Evolutionary conservation across 2,329 filamentous ascomycete species (phyloP), one percentile per base, ranked within the genome.

Genomic region (Diplodia mutila): DNA sequence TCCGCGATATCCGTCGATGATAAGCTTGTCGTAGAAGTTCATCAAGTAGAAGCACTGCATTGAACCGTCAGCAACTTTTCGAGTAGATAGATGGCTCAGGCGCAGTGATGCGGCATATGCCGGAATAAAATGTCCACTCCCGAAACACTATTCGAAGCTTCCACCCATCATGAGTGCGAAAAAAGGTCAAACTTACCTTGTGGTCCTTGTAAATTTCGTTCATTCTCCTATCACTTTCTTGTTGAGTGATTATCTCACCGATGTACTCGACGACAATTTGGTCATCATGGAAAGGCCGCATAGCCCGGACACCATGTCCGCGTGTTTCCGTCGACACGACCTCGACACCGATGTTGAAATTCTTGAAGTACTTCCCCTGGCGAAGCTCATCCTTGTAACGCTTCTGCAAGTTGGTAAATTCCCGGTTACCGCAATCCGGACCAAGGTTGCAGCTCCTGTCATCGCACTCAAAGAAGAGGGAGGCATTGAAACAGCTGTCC

Each of bases 191-290:
- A 78, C 88, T 78, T 78, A 97, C 93, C 81, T 95, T 90, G 73
- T 97, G 97, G 76, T 97, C 87, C 79, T 95, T 96, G 82, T 99
- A 99, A 68, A 91, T 87, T 70, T 94, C 91, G 69, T 91, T 93
- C 94, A 98, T 97, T 66, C 95, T 90, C 55, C 91, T 87, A 77
- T 98, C 93, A 75, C 94, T 97, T 78, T 99, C 95, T 34, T 90
- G 89, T 75, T 97, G 93, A 0, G 93, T 97, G 75, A 99, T 97
- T 72, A 99, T 97, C 80, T 99, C 95, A 49, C 95, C 95, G 0
- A 94, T 94, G 76, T 99, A 99, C 76, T 99, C 95, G 81, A 98
- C 94, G 75, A 99, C 98, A 77, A 99, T 97, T 81, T 98, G 93
- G 74, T 94, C 89, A 1, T 94, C 88, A 67, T 90, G 85, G 77